Base-by-base conservation (phyloP, 2,329 filamentous ascomycete species). In the Colletotrichum shisoi region DNA sequence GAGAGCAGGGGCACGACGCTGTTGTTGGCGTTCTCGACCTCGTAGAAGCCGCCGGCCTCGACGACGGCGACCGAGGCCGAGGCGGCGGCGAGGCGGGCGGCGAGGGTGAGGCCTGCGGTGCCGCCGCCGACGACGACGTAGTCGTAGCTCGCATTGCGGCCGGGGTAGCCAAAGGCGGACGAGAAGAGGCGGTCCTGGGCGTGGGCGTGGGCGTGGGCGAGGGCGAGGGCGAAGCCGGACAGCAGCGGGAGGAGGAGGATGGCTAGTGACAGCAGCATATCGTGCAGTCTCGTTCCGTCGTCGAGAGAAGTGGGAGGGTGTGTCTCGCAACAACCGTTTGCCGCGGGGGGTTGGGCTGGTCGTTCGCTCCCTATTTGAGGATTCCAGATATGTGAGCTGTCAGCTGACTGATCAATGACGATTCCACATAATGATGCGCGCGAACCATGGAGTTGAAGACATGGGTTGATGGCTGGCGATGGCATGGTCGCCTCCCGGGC, bases 61-160 rank as follows among this genome's bases (percentile, higher is more conserved):
- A 81, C 70, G 4, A 80, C 74, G 24, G 78, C 78, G 15, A 81
- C 78, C 4, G 70, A 71, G 46, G 67, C 71, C 2, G 70, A 72
- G 21, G 73, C 70, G n/a, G 76, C 70, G 11, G 77, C 74, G 0
- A 81, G 72, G 2, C 79, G 73, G 17, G 70, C 71, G 3, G 75
- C 79, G 1, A 80, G 56, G 0, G 74, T 72, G 44, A 76, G 72
- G 34, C 79, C 79, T 2, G 76, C 78, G 0, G 75, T 80, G 21
- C 79, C 79, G 39, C 79, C 79, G 37, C 79, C 79, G 24, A 79
- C 72, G 9, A 81, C 34, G 31, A 71, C 27, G 58, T 70, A 71
- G 49, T 71, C 69, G 44, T 59, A 71, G 37, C 66, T 71, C 6
- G 63, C 58, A 53, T 71, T 60, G 44, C 53, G 51, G 34, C 70